Evolutionary conservation across 192 early-diverging fungal species (phyloP), one percentile per base, ranked within the genome.

Genomic region (Phycomyces nitens): DNA sequence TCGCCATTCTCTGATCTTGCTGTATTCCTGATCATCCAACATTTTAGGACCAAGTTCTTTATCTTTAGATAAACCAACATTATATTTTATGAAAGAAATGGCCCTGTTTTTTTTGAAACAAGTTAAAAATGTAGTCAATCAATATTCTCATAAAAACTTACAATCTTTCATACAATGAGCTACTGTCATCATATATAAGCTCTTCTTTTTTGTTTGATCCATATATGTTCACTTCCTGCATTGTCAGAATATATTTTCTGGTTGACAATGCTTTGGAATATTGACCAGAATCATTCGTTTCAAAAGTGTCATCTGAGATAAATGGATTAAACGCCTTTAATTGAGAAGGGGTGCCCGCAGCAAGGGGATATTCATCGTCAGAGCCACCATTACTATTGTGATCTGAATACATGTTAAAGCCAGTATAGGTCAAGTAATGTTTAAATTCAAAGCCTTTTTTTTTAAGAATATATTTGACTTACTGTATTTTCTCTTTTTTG

Each of bases 211-310:
- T n/a, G n/a, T n/a, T n/a, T n/a, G n/a, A n/a, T n/a, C n/a, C n/a
- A n/a, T n/a, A n/a, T n/a, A n/a, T n/a, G n/a, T n/a, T n/a, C n/a
- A n/a, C n/a, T 7, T 29, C 27, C 56, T 18, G 27, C 55, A 56
- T n/a, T 56, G 27, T 56, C 55, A 56, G 12, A 39, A 56, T 56
- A 16, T 56, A 56, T 56, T 39, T 56, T 56, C 55, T 56, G 24
- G 55, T 56, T 56, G 0, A n/a, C 27, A 38, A 38, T 34, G 55
- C 38, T 39, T 56, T n/a, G 38, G 26, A n/a, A 34, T 56, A 56
- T n/a, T 56, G 20, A 23, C n/a, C 26, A n/a, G n/a, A n/a, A n/a
- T n/a, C n/a, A n/a, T n/a, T n/a, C n/a, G n/a, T n/a, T n/a, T n/a
- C n/a, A n/a, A n/a, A n/a, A n/a, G n/a, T n/a, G n/a, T n/a, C n/a